Evolutionary conservation across 208 protist species (phyloP).

Genomic region (Trypanosoma boissoni): DNA sequence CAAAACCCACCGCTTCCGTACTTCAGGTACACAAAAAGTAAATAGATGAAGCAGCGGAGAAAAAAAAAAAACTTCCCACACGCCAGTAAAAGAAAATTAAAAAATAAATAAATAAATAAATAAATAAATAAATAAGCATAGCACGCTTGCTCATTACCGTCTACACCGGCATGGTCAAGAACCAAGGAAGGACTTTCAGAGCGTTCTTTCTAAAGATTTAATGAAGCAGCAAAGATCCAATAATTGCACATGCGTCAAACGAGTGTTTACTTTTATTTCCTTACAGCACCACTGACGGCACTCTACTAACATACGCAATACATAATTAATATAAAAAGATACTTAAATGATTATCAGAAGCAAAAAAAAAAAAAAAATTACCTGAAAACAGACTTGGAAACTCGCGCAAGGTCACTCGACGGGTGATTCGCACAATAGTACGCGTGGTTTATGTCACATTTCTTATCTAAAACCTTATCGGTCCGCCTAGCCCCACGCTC

Average conservation of each 20-base stretch:
- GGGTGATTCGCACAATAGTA: not conserved
- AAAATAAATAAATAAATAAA: constrained; percentile 1
- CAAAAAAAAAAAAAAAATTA: constrained; percentile 4
- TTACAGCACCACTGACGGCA: too few species aligned
- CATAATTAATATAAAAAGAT: constrained; percentile 6
- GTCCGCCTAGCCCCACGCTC: not conserved
- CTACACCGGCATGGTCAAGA: too few species aligned
- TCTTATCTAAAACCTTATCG: not conserved
- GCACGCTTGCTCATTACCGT: too few species aligned
- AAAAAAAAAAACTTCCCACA: too few species aligned
- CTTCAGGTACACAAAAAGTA: not conserved
- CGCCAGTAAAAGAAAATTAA: not conserved
- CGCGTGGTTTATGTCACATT: not conserved
- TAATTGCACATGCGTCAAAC: too few species aligned
- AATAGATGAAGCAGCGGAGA: not conserved
- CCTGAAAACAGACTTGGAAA: not conserved
- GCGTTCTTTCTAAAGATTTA: too few species aligned
- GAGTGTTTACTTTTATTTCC: too few species aligned
- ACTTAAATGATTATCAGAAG: not conserved
- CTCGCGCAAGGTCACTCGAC: not conserved
- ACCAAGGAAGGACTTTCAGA: too few species aligned
- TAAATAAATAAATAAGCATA: too few species aligned
- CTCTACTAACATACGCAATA: not conserved
- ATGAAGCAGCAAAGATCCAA: too few species aligned
- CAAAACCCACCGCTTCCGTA: too few species aligned